Conservation (phyloP, 768 basidiomycete genomes). For the Pholiota conissans region DNA sequence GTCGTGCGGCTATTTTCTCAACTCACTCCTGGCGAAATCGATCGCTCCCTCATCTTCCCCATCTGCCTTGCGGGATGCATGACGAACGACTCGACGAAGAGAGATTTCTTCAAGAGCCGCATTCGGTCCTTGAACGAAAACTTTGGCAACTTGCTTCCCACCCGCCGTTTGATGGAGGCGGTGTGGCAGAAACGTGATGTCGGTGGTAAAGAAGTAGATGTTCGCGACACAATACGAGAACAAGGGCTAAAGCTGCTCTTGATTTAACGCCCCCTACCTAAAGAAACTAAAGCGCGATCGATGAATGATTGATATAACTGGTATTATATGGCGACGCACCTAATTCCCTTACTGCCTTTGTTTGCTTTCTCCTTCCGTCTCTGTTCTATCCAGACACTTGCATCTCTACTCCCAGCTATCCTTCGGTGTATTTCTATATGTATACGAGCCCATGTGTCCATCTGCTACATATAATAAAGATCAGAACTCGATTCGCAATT, state of each 20-base stretch:
- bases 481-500: background rate
- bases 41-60: constrained; percentile 72
- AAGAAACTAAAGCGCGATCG: constrained; percentile 4
- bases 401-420: background rate
- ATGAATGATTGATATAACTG: constrained; percentile 7
- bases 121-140: constrained; percentile 54
- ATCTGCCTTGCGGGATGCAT: constrained; percentile 74
- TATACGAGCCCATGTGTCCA: too few relatives aligned
- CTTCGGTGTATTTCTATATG: constrained; percentile 11
- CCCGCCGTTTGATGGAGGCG: constrained; percentile 61
- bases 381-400: constrained; percentile 2
- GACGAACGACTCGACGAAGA: constrained; percentile 60
- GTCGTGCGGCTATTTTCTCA: constrained; percentile 55
- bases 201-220: constrained; percentile 51
- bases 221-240: constrained; percentile 60
- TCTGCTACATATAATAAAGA: constrained; percentile 11
- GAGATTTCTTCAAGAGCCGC: constrained; percentile 60
- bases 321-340: constrained; percentile 20
- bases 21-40: constrained; percentile 57
- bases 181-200: constrained; percentile 70
- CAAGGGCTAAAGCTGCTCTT: constrained; percentile 49
- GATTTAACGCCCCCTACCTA: constrained; percentile 32
- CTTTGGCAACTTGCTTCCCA: constrained; percentile 61
- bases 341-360: constrained; percentile 7
- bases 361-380: constrained; percentile 2